Percentiles rank a stretch among this genome's conserved stretches.
Conservation (phyloP, 306 rosid species). For the Notholithocarpus densiflorus region DNA sequence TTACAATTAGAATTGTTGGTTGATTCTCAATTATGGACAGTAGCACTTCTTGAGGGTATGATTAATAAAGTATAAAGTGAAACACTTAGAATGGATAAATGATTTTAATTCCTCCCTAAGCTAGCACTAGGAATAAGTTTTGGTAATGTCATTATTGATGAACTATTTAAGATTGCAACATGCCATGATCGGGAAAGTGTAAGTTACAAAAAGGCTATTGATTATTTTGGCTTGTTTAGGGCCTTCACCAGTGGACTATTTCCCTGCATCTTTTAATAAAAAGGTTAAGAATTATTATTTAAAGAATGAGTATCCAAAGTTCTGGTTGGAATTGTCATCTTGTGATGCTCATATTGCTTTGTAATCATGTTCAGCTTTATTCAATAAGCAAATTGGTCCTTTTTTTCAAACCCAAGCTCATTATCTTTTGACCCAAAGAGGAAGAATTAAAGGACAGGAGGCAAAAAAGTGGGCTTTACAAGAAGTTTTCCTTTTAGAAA, state of each 20-base stretch:
- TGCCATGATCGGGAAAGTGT: neutral
- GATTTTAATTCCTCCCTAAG: too few species aligned
- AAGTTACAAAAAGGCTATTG: neutral
- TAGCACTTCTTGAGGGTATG: too few species aligned
- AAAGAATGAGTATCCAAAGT: neutral
- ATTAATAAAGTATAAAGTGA: too few species aligned
- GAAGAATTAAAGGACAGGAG: neutral
- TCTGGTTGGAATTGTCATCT: neutral
- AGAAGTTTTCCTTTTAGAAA: neutral
- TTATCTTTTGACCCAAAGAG: neutral
- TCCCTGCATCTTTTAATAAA: neutral
- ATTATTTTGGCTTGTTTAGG: neutral
- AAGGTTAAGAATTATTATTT: neutral
- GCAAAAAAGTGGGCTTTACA: neutral
- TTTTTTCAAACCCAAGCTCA: too few species aligned
- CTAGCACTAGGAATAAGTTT: too few species aligned
- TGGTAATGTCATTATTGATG: neutral
- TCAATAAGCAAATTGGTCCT: neutral
- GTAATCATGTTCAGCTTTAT: neutral
- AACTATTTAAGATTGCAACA: neutral
- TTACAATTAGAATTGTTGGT: too few species aligned
- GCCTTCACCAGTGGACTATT: neutral
- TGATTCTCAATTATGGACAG: too few species aligned
- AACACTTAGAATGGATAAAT: too few species aligned
- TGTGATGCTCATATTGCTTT: neutral